Percentiles rank a stretch among this genome's conserved stretches.
phyloP scores from a whole-genome alignment of 2,329 filamentous ascomycete genomes.

The Pseudogymnoascus sp. region DNA sequence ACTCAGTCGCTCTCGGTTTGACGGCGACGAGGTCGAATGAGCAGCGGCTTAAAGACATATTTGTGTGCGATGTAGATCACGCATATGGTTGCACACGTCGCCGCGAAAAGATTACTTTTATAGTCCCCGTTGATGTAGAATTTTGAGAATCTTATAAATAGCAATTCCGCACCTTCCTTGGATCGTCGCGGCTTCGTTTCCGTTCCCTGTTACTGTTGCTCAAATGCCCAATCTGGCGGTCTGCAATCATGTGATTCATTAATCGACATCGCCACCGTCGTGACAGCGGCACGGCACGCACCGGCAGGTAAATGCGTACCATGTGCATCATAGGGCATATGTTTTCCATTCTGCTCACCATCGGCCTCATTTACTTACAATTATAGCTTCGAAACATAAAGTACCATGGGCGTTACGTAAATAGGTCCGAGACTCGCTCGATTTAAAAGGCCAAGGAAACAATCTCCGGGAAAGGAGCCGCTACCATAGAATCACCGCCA shows the following conservation, averaged over 20 bases:
- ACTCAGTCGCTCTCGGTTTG: neutral
- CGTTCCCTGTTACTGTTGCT: neutral
- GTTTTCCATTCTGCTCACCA: neutral
- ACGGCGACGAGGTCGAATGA: neutral
- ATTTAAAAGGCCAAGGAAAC: no score
- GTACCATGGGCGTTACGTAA: neutral
- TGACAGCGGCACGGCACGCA: constrained; percentile 1
- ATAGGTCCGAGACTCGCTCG: neutral
- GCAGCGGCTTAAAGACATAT: neutral
- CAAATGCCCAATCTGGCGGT: neutral
- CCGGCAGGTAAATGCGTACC: neutral
- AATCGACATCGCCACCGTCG: neutral
- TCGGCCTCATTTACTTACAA: neutral
- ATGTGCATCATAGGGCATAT: neutral
- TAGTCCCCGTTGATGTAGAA: neutral
- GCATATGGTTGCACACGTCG: neutral
- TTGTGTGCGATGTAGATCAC: neutral
- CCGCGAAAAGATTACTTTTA: neutral
- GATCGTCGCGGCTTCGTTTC: neutral
- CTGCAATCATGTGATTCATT: neutral
- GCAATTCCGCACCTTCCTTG: neutral
- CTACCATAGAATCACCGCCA: neutral
- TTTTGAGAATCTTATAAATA: neutral
- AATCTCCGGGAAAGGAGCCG: neutral
- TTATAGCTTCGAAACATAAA: neutral